phyloP scores from a whole-genome alignment of 495 filamentous ascomycete genomes.

The Penicillium silybi region DNA sequence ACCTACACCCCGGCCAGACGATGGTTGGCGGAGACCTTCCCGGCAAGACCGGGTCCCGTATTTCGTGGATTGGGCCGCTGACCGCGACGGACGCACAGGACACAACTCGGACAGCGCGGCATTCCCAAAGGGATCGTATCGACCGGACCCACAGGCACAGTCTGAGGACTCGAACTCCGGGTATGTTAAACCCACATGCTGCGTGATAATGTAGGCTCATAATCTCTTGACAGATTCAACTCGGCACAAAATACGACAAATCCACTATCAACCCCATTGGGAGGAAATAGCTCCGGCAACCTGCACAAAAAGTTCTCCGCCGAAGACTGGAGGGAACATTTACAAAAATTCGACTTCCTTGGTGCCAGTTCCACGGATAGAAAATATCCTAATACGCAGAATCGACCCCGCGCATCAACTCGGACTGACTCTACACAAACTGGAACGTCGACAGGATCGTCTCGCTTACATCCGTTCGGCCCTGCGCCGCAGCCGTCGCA shows the following conservation, averaged over 20 bases:
- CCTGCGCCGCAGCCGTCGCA: neutral
- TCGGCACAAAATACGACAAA: neutral
- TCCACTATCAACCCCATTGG: slow-evolving; percentile 18
- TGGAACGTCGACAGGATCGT: slow-evolving; percentile 7
- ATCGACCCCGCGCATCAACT: slow-evolving; percentile 25
- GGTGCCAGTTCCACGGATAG: slow-evolving; percentile 30
- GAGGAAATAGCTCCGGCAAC: slow-evolving; percentile 62
- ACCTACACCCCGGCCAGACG: slow-evolving; percentile 3
- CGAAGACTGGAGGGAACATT: slow-evolving; percentile 54
- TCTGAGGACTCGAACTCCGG: slow-evolving; percentile 11
- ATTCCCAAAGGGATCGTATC: slow-evolving; percentile 21
- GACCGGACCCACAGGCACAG: slow-evolving; percentile 10
- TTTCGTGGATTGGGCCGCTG: slow-evolving; percentile 20
- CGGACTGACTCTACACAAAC: slow-evolving; percentile 15
- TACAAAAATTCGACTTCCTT: slow-evolving; percentile 50
- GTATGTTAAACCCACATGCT: slow-evolving; percentile 12
- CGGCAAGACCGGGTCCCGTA: neutral
- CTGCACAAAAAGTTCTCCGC: slow-evolving; percentile 73
- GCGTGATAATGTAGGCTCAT: neutral
- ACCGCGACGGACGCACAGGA: slow-evolving; percentile 28
- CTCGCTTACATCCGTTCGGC: slow-evolving; percentile 14
- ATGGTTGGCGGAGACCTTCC: neutral
- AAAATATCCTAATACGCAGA: slow-evolving; percentile 32
- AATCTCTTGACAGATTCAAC: slow-evolving; percentile 3
- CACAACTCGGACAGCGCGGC: slow-evolving; percentile 39